Evolutionary conservation across 2,329 filamentous ascomycete species (phyloP).

Genomic region (Aspergillus sp.): DNA sequence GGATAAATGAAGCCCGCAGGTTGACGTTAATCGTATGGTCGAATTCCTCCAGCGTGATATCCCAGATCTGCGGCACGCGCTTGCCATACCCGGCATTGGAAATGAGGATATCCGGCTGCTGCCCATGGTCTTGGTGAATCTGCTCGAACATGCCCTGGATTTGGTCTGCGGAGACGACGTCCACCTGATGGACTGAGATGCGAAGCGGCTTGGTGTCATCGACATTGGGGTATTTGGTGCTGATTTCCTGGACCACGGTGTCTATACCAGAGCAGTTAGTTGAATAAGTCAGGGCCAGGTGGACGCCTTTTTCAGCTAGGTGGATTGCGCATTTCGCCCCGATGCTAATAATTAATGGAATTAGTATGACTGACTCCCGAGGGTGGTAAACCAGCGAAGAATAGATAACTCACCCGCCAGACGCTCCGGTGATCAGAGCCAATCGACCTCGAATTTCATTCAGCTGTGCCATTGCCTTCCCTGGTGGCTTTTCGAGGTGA

Average conservation of each 20-base stretch:
- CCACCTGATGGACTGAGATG: conserved; percentile 50
- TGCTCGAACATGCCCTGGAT: conserved; percentile 49
- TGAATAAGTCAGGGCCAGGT: conserved; percentile 54
- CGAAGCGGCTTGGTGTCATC: conserved; percentile 20
- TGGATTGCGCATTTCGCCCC: conserved; percentile 51
- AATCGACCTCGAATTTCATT: conserved; percentile 47
- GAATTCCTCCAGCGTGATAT: conserved; percentile 57
- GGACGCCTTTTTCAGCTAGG: conserved; percentile 45
- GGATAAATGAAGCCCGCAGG: conserved; percentile 53
- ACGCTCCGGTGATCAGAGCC: conserved; percentile 54
- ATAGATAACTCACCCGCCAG: conserved; percentile 45
- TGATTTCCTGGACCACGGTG: conserved; percentile 37
- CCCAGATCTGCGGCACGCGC: conserved; percentile 48
- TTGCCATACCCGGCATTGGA: conserved; percentile 61
- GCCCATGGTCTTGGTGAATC: conserved; percentile 46
- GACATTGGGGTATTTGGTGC: conserved; percentile 16
- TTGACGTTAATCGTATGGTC: conserved; percentile 57
- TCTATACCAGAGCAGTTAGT: conserved; percentile 43
- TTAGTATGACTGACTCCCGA: too few species aligned
- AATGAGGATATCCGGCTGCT: conserved; percentile 55
- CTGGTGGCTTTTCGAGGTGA: not conserved
- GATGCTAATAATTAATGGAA: conserved; percentile 41
- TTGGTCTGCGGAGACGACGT: conserved; percentile 48
- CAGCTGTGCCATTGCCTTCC: conserved; percentile 10
- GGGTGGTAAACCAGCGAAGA: too few species aligned